Evolutionary conservation across 176 grass and related monocot species (phyloP).

Genomic region (Carex scoparia): DNA sequence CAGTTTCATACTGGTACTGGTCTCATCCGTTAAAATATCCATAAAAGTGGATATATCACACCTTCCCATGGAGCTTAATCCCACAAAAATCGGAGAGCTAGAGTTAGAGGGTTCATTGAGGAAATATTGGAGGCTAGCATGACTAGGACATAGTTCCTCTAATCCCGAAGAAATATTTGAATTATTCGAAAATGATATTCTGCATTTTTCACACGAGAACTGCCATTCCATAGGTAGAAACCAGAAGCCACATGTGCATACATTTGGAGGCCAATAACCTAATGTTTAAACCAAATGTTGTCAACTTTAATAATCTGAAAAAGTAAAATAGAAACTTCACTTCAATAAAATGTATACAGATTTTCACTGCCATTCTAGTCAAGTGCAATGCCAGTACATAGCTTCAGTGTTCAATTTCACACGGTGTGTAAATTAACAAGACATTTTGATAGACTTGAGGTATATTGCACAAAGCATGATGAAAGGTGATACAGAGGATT

Average conservation of each 20-base stretch:
- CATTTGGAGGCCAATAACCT: constrained; percentile 81
- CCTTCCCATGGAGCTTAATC: constrained; percentile 94
- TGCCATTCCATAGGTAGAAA: constrained; percentile 84
- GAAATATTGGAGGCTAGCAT: constrained; percentile 61
- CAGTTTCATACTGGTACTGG: neutral
- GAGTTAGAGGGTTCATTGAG: constrained; percentile 33
- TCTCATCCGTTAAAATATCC: neutral
- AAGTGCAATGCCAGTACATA: neutral
- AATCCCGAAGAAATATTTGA: constrained; percentile 24
- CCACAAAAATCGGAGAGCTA: constrained; percentile 70
- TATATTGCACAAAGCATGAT: neutral
- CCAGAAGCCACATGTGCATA: constrained; percentile 80
- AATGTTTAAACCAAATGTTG: constrained; percentile 16
- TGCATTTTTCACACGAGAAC: constrained; percentile 83
- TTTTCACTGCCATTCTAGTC: neutral
- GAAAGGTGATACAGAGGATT: neutral
- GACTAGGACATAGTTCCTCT: constrained; percentile 44
- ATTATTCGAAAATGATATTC: constrained; percentile 34
- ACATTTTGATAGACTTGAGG: constrained; percentile 11
- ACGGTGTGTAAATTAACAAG: constrained; percentile 8
- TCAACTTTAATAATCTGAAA: neutral
- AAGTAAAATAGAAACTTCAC: neutral
- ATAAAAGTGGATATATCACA: constrained; percentile 20
- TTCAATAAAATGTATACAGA: neutral
- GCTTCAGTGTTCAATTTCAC: neutral